Percentiles rank a stretch among this genome's conserved stretches.
Conservation (phyloP, 208 protist genomes). For the Acanthamoeba triangularis region DNA sequence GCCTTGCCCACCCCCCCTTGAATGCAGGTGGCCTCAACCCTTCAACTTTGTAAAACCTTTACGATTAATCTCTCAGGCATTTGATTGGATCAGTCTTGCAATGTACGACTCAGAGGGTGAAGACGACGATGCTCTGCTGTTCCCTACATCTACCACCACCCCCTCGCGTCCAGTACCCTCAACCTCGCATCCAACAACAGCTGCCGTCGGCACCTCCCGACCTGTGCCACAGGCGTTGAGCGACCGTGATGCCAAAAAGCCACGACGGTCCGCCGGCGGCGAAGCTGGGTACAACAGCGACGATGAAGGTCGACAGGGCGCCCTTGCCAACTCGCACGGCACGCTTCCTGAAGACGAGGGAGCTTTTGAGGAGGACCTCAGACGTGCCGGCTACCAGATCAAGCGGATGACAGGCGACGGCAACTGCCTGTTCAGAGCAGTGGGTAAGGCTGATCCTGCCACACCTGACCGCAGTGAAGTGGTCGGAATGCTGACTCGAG, state of each 20-base stretch:
- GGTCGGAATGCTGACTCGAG: background rate
- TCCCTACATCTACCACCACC: background rate
- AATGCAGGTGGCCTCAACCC: background rate
- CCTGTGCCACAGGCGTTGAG: background rate
- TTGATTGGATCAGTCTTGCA: background rate
- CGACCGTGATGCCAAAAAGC: background rate
- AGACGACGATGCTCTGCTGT: constrained; percentile 12
- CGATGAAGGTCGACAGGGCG: background rate
- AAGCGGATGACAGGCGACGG: constrained; percentile 81
- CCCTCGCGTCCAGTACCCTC: background rate
- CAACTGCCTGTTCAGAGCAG: constrained; percentile 87
- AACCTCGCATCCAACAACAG: background rate
- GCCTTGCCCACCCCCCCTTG: no score
- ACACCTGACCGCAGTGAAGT: background rate
- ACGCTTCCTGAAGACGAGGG: constrained; percentile 44
- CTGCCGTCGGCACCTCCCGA: background rate
- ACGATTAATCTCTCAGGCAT: background rate
- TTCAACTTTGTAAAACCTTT: no score
- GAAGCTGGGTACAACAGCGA: background rate
- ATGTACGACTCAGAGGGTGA: constrained; percentile 12
- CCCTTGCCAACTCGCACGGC: background rate
- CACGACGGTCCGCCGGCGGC: background rate
- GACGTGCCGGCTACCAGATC: background rate
- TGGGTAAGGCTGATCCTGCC: constrained; percentile 69
- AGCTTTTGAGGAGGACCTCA: constrained; percentile 37